Percentiles rank a stretch among this genome's conserved stretches.
Conservation (phyloP, 2,329 filamentous ascomycete genomes). For the Trichophyton mentagrophytes region DNA sequence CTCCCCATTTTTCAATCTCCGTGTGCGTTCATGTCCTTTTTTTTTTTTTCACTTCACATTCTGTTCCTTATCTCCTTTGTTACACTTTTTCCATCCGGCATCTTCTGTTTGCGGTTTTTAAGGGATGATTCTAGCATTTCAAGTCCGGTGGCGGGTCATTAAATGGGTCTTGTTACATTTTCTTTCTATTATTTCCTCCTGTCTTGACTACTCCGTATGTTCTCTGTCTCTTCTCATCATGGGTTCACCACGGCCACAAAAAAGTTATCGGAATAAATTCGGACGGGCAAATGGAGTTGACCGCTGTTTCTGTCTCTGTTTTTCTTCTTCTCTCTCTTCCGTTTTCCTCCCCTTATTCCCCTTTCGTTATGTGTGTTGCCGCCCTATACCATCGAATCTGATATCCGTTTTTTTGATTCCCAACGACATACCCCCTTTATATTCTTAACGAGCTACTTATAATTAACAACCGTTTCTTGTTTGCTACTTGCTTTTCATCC, state of each 20-base stretch:
- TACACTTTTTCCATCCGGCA: not conserved
- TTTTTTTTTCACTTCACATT: not conserved
- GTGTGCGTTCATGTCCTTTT: not conserved
- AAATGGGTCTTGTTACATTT: not conserved
- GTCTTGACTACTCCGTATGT: too few relatives aligned
- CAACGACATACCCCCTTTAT: not conserved
- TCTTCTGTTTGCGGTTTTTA: not conserved
- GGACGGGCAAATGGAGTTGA: constrained; percentile 5
- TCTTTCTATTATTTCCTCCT: not conserved
- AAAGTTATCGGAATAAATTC: constrained; percentile 6
- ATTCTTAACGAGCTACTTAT: not conserved
- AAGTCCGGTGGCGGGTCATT: not conserved
- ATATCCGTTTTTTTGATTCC: not conserved
- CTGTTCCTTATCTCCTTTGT: not conserved
- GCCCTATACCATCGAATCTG: not conserved
- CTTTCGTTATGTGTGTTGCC: not conserved
- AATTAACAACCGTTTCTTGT: not conserved
- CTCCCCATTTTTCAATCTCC: not conserved
- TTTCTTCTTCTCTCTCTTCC: not conserved
- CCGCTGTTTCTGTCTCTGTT: not conserved
- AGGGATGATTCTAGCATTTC: constrained; percentile 3
- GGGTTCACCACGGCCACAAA: constrained; percentile 1
- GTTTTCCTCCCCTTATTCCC: not conserved
- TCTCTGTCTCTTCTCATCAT: not conserved
- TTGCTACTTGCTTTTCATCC: not conserved